Evolutionary conservation across 179 eudicot genomes (phyloP).

Genomic region (Silene vulgaris): DNA sequence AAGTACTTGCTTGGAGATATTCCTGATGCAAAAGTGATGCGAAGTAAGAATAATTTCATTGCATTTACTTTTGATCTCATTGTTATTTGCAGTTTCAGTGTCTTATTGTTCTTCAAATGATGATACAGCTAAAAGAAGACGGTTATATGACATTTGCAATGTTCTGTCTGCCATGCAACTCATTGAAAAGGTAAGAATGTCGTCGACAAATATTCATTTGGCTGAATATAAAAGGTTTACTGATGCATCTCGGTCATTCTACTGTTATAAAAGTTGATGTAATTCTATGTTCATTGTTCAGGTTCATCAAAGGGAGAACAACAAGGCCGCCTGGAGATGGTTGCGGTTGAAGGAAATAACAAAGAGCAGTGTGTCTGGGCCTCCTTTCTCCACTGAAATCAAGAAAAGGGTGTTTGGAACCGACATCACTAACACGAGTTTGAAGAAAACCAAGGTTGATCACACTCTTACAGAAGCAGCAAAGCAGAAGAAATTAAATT

Average conservation of each 20-base stretch:
- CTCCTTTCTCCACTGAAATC: slow-evolving; percentile 34
- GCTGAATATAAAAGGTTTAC: no score
- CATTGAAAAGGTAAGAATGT: slow-evolving; percentile 70
- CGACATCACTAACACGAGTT: slow-evolving; percentile 55
- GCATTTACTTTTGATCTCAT: background rate
- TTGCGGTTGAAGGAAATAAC: slow-evolving; percentile 46
- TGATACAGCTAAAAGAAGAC: slow-evolving; percentile 88
- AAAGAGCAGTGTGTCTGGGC: slow-evolving; percentile 26
- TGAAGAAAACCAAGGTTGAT: slow-evolving; percentile 48
- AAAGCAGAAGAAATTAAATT: slow-evolving; percentile 25
- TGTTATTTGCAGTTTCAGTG: slow-evolving; percentile 17
- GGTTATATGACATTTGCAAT: slow-evolving; percentile 91
- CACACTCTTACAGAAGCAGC: slow-evolving; percentile 24
- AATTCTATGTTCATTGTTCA: slow-evolving; percentile 29
- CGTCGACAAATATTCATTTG: background rate
- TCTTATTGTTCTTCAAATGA: slow-evolving; percentile 39
- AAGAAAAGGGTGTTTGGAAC: slow-evolving; percentile 83
- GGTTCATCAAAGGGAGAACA: slow-evolving; percentile 75
- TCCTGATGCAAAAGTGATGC: slow-evolving; percentile 46
- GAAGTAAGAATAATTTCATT: slow-evolving; percentile 50
- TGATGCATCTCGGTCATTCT: no score
- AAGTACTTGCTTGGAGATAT: slow-evolving; percentile 76
- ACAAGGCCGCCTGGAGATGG: slow-evolving; percentile 95
- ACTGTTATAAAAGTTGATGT: no score
- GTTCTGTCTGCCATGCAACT: slow-evolving; percentile 83